Base-by-base conservation (phyloP, 1,284 basidiomycete species). In the Polyporus tsugae region DNA sequence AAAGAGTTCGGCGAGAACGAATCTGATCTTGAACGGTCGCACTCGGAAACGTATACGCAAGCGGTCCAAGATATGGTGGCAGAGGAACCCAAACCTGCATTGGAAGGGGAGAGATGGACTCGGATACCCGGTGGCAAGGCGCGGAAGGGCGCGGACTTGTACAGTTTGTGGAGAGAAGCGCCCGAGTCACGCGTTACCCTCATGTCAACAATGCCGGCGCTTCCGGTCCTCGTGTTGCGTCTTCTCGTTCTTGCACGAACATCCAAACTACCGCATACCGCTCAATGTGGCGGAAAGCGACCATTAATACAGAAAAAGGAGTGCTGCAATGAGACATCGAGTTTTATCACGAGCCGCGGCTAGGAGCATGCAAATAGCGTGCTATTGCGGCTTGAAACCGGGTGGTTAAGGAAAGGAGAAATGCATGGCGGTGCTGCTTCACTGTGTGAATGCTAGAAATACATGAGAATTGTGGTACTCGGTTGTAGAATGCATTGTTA, bases 171-270 rank as follows among this genome's bases (percentile, higher is more conserved):
- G 1, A 10, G 2, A n/a, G 52, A 58, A 38, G 19, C 55, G 55
- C 55, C 17, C 35, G 19, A 38, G 55, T 58, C 55, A 58, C 55
- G 55, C 55, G 55, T 58, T 38, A 58, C n/a, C 35, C 55, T 29
- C 55, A 38, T 58, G 55, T 11, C 35, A 58, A 38, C 55, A 58
- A 58, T 58, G 35, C 55, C 33, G 55, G 55, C 55, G 55, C 55
- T 58, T 5, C 17, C 1, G 3, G 7, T 35, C 53, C 53, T 55
- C 53, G 53, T 55, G 33, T 6, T 10, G 53, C 17, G 53, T 35
- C 53, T 55, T 55, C 33, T 55, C 35, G 19, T 58, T 38, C 55
- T 57, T 9, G 35, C 35, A 6, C 55, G 55, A 58, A 38, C 55
- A 38, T 55, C 33, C 15, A 55, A 11, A 17, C 52, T 17, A 33